Evolutionary conservation across 306 rosid genomes (phyloP).

Genomic region (Vigna nakashimae): DNA sequence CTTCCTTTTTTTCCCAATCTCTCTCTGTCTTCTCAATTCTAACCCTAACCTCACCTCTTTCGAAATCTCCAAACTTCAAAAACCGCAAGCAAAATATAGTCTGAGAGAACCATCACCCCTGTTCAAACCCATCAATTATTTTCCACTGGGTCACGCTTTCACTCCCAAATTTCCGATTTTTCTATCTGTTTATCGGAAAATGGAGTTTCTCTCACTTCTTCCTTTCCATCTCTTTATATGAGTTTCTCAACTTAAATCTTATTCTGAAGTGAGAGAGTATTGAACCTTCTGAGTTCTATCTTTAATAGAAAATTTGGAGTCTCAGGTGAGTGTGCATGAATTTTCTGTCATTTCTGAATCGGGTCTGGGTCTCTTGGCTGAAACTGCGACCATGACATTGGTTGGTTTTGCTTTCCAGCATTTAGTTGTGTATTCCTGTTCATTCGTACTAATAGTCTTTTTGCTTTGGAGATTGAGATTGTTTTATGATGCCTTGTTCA

Average conservation of each 20-base stretch:
- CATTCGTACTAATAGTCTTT: conserved; percentile 7
- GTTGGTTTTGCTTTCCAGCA: conserved; percentile 10
- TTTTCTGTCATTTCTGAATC: conserved; percentile 22
- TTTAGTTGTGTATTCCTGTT: not conserved
- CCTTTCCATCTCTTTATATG: conserved; percentile 20
- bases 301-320: conserved; percentile 8
- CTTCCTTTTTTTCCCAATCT: too few relatives aligned
- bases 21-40: too few relatives aligned
- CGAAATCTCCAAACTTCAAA: too few relatives aligned
- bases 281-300: not conserved
- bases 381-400: conserved; percentile 20
- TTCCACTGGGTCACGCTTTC: too few relatives aligned
- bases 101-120: too few relatives aligned
- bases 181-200: too few relatives aligned
- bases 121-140: too few relatives aligned
- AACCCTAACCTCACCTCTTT: too few relatives aligned
- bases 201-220: conserved; percentile 28
- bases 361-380: not conserved
- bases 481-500: conserved; percentile 18
- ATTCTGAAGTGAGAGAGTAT: not conserved
- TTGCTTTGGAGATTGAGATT: conserved; percentile 25
- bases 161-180: too few relatives aligned
- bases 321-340: conserved; percentile 50
- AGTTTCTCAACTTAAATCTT: conserved; percentile 25
- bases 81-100: too few relatives aligned